Percentiles rank a stretch among this genome's conserved stretches.
Evolutionary conservation across 2,329 filamentous ascomycete genomes (phyloP).

Genomic region (Xylaria sp.): DNA sequence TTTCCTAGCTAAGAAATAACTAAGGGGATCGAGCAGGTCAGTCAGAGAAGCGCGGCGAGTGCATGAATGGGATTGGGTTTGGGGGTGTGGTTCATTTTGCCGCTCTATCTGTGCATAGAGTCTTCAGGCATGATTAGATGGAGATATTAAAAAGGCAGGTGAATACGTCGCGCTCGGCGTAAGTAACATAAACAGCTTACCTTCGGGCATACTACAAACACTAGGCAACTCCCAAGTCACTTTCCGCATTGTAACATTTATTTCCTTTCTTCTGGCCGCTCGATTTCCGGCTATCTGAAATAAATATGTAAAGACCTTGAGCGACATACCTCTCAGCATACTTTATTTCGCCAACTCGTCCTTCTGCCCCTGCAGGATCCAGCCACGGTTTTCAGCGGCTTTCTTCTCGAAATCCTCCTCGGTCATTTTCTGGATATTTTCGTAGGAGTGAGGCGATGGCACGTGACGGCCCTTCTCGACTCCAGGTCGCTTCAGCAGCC

Average conservation of each 20-base stretch:
- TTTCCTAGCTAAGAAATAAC: no score
- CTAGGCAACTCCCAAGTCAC: background rate
- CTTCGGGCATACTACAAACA: background rate
- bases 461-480: slow-evolving; percentile 79
- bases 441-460: slow-evolving; percentile 67
- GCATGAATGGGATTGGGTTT: no score
- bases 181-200: background rate
- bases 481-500: slow-evolving; percentile 69
- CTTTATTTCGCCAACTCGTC: slow-evolving; percentile 58
- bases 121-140: no score
- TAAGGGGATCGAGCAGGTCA: no score
- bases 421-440: slow-evolving; percentile 51
- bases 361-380: slow-evolving; percentile 75
- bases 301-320: no score
- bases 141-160: no score
- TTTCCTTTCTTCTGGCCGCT: no score
- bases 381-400: slow-evolving; percentile 59
- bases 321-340: background rate
- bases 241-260: background rate
- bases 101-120: no score
- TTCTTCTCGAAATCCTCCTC: slow-evolving; percentile 62
- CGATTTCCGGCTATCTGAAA: background rate
- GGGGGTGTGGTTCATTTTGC: no score
- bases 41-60: no score
- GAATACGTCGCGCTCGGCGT: no score